These are phyloP conservation scores for Astragalus membranaceus DNA, from an alignment of 306 rosid genomes.

Conservation along the genomic window DNA sequence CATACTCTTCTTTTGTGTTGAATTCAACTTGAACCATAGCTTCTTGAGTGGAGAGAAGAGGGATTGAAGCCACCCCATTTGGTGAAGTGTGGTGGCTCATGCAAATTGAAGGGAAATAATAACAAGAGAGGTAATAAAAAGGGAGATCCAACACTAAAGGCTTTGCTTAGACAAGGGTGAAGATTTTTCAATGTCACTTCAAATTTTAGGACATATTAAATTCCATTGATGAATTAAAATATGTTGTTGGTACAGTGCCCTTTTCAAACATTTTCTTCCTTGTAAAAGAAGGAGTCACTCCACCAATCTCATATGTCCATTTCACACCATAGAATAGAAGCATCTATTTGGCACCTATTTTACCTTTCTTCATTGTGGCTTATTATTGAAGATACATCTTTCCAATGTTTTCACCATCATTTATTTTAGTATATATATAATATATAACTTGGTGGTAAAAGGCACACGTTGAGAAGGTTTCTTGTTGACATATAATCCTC, in stretches of 20 bases:
- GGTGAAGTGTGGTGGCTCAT: conserved; percentile 44
- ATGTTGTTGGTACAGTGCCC: conserved; percentile 56
- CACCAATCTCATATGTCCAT: conserved; percentile 63
- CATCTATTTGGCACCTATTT: conserved; percentile 16
- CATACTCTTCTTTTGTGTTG: conserved; percentile 72
- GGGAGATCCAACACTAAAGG: conserved; percentile 6
- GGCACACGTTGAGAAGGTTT: conserved; percentile 18
- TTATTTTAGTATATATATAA: too few relatives aligned
- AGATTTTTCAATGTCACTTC: conserved; percentile 39
- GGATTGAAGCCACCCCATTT: conserved; percentile 95
- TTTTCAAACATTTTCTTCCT: conserved; percentile 49
- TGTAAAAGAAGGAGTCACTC: conserved; percentile 48
- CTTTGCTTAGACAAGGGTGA: conserved; percentile 73
- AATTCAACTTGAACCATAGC: conserved; percentile 66
- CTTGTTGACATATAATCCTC: conserved; percentile 30
- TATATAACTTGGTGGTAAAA: conserved; percentile 17
- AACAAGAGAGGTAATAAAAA: conserved; percentile 7
- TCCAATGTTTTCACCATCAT: conserved; percentile 10
- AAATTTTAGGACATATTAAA: conserved; percentile 27
- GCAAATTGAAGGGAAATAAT: conserved; percentile 27
- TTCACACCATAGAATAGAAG: conserved; percentile 26
- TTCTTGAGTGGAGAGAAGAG: conserved; percentile 85
- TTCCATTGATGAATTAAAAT: conserved; percentile 30
- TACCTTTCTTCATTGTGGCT: conserved; percentile 7
- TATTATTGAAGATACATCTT: conserved; percentile 21